phyloP scores from a whole-genome alignment of 768 basidiomycete genomes.

The Collybia nuda region DNA sequence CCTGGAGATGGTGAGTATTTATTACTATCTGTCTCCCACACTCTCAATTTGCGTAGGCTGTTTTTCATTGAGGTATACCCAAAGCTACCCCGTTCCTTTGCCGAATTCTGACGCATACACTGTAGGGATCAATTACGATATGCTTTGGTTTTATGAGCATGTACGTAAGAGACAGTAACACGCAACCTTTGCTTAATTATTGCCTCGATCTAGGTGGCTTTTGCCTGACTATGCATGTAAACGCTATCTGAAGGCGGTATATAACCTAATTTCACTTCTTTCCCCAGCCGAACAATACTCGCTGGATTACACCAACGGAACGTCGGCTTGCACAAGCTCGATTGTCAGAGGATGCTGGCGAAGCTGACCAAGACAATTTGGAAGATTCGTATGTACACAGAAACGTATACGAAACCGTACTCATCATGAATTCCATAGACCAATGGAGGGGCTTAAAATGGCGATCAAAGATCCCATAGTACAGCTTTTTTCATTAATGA shows the following conservation, averaged over 20 bases:
- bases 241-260: background rate
- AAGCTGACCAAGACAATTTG: conserved; percentile 60
- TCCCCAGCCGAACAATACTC: conserved; percentile 57
- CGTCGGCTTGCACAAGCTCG: conserved; percentile 62
- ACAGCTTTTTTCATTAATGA: conserved; percentile 52
- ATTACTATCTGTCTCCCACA: background rate
- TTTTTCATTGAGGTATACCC: conserved; percentile 64
- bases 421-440: conserved; percentile 26
- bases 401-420: background rate
- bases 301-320: conserved; percentile 52
- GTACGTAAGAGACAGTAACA: conserved; percentile 28
- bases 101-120: background rate
- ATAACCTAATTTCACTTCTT: background rate
- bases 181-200: background rate
- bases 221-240: conserved; percentile 57
- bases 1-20: conserved; percentile 64
- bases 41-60: conserved; percentile 38
- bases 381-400: conserved; percentile 51
- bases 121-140: conserved; percentile 64
- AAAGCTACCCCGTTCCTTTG: background rate
- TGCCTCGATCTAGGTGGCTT: conserved; percentile 38
- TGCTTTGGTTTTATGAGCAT: conserved; percentile 52
- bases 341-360: conserved; percentile 66
- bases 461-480: conserved; percentile 59
- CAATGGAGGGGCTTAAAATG: conserved; percentile 49